Base-by-base conservation (phyloP, 2,329 filamentous ascomycete genomes). In the Albophoma yamanashiensis region DNA sequence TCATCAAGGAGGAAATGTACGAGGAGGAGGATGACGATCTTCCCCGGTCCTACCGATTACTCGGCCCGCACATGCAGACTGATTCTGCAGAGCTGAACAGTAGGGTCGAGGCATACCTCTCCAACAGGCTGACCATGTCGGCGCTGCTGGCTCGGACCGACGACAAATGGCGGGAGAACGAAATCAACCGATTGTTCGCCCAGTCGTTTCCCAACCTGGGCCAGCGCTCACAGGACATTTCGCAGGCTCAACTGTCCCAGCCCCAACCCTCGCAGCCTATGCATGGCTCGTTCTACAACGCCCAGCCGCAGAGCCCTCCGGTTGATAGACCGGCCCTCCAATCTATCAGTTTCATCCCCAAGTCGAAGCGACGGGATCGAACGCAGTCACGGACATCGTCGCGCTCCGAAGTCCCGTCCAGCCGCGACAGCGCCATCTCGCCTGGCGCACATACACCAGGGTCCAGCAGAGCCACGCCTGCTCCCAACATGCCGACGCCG, bases 1-100 rank as follows among this genome's bases (percentile, higher is more conserved):
- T 96, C 15, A 79, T 89, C 66, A 92, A 91, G 63, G 92, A 96
- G 71, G 91, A 95, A 71, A 96, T 96, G 91, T 97, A 97, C 70
- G 92, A 96, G 69, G 92, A 96, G 73, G 90, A 96, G 69, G 92
- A 96, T 58, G 90, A 96, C 66, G 89, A 92, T 60, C 71, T 90
- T 31, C 86, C 88, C 1, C 80, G 84, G 62, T 84, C 85, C 59
- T 89, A 86, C 68, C 80, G 85, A 61, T 77, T 84, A 17, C 75
- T 91, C 39, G 84, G 83, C 17, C 79, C 83, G 3, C 82, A 87
- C 66, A 75, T 89, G 61, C 80, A 85, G 64, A 87, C 82, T 2
- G 77, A 76, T 20, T 85, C 83, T 1, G 72, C 79, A 34, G 81
- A 85, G 62, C 82, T 89, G 70, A 88, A 88, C 68, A 78, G 81